Evolutionary conservation across 148 eudicot genomes (phyloP).

Genomic region (Nepenthes mirabilis): DNA sequence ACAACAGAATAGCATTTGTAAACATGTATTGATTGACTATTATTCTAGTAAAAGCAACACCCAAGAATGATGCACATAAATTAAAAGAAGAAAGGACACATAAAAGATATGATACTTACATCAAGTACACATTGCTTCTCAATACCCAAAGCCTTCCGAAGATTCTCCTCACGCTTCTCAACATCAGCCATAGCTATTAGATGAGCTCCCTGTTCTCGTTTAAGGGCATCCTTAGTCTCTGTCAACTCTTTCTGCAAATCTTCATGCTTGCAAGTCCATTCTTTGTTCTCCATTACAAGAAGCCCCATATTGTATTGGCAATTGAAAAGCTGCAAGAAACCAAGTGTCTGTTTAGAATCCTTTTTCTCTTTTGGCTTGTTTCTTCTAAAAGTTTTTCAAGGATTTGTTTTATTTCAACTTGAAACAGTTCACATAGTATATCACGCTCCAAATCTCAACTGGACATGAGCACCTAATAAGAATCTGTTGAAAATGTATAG

Average conservation of each 20-base stretch:
- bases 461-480: too few species aligned
- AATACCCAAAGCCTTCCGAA: slow-evolving; percentile 89
- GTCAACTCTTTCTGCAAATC: slow-evolving; percentile 42
- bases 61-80: not conserved
- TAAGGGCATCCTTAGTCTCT: slow-evolving; percentile 47
- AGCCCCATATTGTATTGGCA: slow-evolving; percentile 98
- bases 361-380: too few species aligned
- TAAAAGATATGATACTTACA: slow-evolving; percentile 32
- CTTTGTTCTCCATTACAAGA: slow-evolving; percentile 89
- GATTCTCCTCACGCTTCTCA: slow-evolving; percentile 86
- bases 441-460: too few species aligned
- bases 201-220: slow-evolving; percentile 81
- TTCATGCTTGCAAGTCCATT: slow-evolving; percentile 70
- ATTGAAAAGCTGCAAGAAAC: slow-evolving; percentile 60
- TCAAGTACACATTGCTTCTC: slow-evolving; percentile 84
- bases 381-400: too few species aligned
- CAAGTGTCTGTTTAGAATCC: not conserved
- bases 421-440: too few species aligned
- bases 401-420: too few species aligned
- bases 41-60: not conserved
- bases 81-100: not conserved
- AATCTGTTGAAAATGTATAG: too few species aligned
- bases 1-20: not conserved
- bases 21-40: not conserved
- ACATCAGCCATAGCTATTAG: slow-evolving; percentile 57